Evolutionary conservation across 1,284 basidiomycete species (phyloP).

Genomic region (Papiliotrema laurentii): DNA sequence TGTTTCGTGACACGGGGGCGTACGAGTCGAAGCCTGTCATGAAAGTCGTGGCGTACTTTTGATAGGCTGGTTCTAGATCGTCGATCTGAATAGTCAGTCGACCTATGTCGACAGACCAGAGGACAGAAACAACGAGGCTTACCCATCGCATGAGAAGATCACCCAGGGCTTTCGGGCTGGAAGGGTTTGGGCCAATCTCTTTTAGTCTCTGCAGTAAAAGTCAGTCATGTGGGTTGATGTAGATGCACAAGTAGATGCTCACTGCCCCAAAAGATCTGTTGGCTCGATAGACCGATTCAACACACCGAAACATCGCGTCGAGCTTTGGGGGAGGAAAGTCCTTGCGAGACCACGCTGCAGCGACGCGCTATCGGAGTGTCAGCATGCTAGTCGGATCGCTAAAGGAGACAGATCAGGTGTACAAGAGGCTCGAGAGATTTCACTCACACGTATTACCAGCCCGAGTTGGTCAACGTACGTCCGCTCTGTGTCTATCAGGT

Average conservation of each 20-base stretch:
- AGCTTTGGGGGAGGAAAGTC: conserved; percentile 90
- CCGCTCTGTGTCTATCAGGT: conserved; percentile 92
- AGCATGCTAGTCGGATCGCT: neutral
- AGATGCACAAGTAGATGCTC: conserved; percentile 32
- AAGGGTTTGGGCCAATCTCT: conserved; percentile 88
- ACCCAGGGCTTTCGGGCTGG: conserved; percentile 90
- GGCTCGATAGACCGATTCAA: conserved; percentile 87
- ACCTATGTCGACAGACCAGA: neutral
- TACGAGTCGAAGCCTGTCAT: conserved; percentile 76
- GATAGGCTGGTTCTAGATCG: conserved; percentile 82
- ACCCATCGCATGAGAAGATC: conserved; percentile 98
- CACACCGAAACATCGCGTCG: conserved; percentile 88
- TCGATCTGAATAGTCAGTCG: conserved; percentile 60
- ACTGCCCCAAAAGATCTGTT: conserved; percentile 76
- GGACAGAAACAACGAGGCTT: conserved; percentile 33
- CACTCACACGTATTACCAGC: conserved; percentile 81
- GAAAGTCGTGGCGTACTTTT: conserved; percentile 70
- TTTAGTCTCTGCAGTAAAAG: conserved; percentile 66
- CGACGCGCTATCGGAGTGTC: conserved; percentile 70
- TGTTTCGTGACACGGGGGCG: conserved; percentile 70
- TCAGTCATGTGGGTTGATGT: conserved; percentile 4
- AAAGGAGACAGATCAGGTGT: conserved; percentile 5
- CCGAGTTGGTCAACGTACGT: conserved; percentile 87
- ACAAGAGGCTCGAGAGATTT: neutral
- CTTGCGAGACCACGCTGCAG: conserved; percentile 89